Base-by-base conservation (phyloP, 1,139 yeast species). In the Pichia cactophila region DNA sequence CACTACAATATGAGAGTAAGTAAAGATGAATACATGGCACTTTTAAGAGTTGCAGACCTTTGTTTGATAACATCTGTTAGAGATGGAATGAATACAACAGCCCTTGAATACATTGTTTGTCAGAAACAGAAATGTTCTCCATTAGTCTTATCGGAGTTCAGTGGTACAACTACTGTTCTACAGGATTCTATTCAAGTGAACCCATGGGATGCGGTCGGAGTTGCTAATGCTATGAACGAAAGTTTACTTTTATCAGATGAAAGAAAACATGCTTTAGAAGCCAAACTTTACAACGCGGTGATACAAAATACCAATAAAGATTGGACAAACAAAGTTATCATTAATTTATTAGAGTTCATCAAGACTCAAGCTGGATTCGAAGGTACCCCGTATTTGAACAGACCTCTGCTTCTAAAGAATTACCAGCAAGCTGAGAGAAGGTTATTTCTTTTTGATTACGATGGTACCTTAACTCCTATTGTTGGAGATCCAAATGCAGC, bases 401-500 rank as follows among this genome's bases (percentile, higher is more conserved):
- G 87, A 52, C 90, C 94, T 2, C 65, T 75, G 20, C 67, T 85
- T 50, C 69, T 86, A 56, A 71, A 74, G 33, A 75, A 78, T 49
- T 92, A 87, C 66, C 66, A 75, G 44, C 60, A 68, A 20, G 80
- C 97, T 1, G 56, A 77, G 31, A 75, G 86, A 60, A 77, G 98
- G 54, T 69, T 92, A 53, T 89, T 92, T 60, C 68, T 92, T 58
- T 90, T 94, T 69, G 99, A 92, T 68, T 92, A 92, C 64, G 99
- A 92, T 65, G 99, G 99, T 31, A 92, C 99, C 0, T 74, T 92
- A 58, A 87, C 97, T 0, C 97, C 97, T 9, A 92, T 92, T 63
- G 97, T 92, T 5, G 78, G 81, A 41, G 97, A 92, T 59, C 99
- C 99, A 1, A 89, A 94, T n/a, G 97, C 98, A 0, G 98, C 98